Evolutionary conservation across 768 basidiomycete species (phyloP).

Genomic region (Lactarius sp.): DNA sequence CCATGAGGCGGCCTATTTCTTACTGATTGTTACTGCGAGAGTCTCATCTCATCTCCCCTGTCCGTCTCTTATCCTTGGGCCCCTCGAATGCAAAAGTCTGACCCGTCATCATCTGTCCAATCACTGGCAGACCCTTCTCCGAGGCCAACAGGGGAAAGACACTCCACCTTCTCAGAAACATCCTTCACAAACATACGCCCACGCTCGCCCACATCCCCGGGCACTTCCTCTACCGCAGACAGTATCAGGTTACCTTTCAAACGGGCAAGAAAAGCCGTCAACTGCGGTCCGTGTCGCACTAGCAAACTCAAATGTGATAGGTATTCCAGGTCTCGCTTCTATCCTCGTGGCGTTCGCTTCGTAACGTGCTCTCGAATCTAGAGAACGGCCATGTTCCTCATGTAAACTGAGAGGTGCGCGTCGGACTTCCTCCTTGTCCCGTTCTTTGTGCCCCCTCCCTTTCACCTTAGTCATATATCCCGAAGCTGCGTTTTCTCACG

Average conservation of each 20-base stretch:
- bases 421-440: neutral
- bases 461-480: constrained; percentile 7
- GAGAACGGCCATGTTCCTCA: constrained; percentile 84
- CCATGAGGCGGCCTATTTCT: neutral
- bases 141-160: neutral
- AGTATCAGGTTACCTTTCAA: constrained; percentile 53
- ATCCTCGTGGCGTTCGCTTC: constrained; percentile 14
- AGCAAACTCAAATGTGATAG: constrained; percentile 89
- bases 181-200: neutral
- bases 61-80: neutral
- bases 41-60: neutral
- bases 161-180: neutral
- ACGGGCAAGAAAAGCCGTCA: constrained; percentile 81
- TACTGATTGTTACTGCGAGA: neutral
- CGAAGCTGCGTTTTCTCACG: constrained; percentile 1
- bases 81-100: neutral
- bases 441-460: neutral
- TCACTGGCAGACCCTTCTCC: neutral
- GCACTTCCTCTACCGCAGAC: neutral
- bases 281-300: constrained; percentile 83
- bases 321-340: constrained; percentile 37
- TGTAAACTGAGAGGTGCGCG: constrained; percentile 73
- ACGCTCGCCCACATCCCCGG: constrained; percentile 3
- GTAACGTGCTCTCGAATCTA: constrained; percentile 30
- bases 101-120: neutral